Conservation (phyloP, 768 basidiomycete genomes). For the Exidia glandulosa region DNA sequence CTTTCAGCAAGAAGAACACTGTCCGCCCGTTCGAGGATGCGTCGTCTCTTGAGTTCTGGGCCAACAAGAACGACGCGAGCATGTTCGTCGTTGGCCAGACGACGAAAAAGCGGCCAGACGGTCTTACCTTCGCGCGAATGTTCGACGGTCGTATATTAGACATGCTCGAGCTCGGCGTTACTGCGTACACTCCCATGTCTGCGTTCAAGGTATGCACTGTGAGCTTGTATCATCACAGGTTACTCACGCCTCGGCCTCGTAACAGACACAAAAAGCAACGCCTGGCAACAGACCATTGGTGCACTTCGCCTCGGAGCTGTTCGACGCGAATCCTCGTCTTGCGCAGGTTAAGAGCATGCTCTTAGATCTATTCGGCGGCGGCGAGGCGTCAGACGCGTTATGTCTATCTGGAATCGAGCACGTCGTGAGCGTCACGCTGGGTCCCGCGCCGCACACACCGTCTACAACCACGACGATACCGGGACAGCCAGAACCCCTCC, state of each 20-base stretch:
- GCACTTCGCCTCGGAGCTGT: constrained; percentile 92
- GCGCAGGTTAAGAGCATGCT: constrained; percentile 86
- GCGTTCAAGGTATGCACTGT: constrained; percentile 62
- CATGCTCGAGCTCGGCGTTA: constrained; percentile 91
- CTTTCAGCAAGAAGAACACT: constrained; percentile 88
- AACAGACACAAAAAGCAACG: constrained; percentile 76
- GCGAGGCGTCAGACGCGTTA: constrained; percentile 72
- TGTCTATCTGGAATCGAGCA: constrained; percentile 77
- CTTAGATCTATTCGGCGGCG: constrained; percentile 78
- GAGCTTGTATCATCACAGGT: background rate
- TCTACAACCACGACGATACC: constrained; percentile 28
- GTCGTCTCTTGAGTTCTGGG: constrained; percentile 85
- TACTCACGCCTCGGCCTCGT: background rate
- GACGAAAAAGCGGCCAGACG: constrained; percentile 88
- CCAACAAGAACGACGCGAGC: constrained; percentile 85
- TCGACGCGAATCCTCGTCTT: constrained; percentile 89
- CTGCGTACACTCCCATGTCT: constrained; percentile 64
- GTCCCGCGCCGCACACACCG: constrained; percentile 47
- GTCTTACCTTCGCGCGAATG: constrained; percentile 75
- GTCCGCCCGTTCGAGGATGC: constrained; percentile 85
- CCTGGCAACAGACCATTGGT: constrained; percentile 85
- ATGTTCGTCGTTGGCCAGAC: constrained; percentile 85
- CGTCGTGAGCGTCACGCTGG: constrained; percentile 72
- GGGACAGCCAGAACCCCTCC: constrained; percentile 32
- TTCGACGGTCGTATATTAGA: constrained; percentile 81